These are phyloP conservation scores for Saccharomyces mikatae DNA, from an alignment of 805 yeast genomes.

Conservation along the genomic window DNA sequence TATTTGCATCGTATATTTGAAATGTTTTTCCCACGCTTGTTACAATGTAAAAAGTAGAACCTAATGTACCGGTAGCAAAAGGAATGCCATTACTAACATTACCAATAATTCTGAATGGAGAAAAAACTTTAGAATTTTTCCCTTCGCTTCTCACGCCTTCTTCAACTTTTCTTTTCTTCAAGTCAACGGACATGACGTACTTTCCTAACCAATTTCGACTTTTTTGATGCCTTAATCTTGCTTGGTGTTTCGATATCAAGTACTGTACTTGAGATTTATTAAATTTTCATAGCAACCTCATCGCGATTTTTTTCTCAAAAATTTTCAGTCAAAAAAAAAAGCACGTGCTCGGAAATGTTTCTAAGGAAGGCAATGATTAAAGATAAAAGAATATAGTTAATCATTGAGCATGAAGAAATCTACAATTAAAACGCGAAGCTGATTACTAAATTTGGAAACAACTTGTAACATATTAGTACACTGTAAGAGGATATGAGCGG, in stretches of 20 bases:
- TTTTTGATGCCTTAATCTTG: neutral
- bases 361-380: neutral
- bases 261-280: neutral
- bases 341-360: neutral
- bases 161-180: conserved; percentile 16
- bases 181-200: neutral
- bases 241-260: neutral
- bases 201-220: neutral
- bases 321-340: neutral
- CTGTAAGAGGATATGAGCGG: conserved; percentile 13
- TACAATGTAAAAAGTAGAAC: conserved; percentile 77
- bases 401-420: neutral
- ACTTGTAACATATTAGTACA: neutral
- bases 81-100: conserved; percentile 83
- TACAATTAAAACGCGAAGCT: neutral
- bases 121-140: conserved; percentile 51
- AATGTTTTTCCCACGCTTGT: conserved; percentile 85
- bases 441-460: neutral
- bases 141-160: neutral
- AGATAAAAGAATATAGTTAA: neutral
- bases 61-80: conserved; percentile 81
- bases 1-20: conserved; percentile 89
- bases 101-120: conserved; percentile 86
- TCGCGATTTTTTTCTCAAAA: neutral
- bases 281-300: neutral